phyloP scores from a whole-genome alignment of 2,329 filamentous ascomycete genomes.

The Cladophialophora yegresii region DNA sequence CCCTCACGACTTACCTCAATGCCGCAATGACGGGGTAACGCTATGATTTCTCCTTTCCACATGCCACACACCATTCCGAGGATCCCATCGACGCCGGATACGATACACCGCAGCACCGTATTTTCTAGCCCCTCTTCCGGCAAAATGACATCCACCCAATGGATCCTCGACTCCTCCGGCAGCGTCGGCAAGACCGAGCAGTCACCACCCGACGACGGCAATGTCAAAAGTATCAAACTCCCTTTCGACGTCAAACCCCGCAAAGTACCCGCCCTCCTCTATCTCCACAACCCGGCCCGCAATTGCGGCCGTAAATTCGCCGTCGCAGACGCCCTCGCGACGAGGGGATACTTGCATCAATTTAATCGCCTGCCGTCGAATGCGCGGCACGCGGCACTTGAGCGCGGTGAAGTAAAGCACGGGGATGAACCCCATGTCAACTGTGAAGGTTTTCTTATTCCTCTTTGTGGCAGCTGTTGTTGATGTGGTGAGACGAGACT shows the following conservation, averaged over 20 bases:
- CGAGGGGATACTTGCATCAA: conserved; percentile 27
- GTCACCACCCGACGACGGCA: not conserved
- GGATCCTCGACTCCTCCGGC: not conserved
- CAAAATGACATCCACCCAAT: conserved; percentile 1
- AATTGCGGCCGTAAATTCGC: conserved; percentile 24
- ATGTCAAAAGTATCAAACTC: not conserved
- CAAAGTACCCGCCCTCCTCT: conserved; percentile 19
- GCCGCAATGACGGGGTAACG: not conserved
- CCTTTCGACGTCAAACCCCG: not conserved
- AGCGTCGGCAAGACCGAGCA: not conserved
- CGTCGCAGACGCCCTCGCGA: conserved; percentile 36
- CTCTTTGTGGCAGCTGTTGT: too few species aligned
- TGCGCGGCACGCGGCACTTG: conserved; percentile 40
- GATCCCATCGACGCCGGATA: conserved; percentile 1
- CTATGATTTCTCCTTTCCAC: not conserved
- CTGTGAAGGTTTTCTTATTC: not conserved
- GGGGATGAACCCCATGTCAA: conserved; percentile 40
- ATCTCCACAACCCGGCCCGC: conserved; percentile 27
- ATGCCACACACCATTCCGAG: not conserved
- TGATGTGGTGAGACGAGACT: not conserved
- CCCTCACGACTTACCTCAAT: not conserved
- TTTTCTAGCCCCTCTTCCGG: conserved; percentile 1
- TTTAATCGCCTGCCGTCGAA: conserved; percentile 37
- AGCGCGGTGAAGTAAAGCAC: conserved; percentile 41
- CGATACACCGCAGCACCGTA: not conserved